Evolutionary conservation across 768 basidiomycete genomes (phyloP), one percentile per base, ranked within the genome.

Genomic region (Boletus barrowsii): DNA sequence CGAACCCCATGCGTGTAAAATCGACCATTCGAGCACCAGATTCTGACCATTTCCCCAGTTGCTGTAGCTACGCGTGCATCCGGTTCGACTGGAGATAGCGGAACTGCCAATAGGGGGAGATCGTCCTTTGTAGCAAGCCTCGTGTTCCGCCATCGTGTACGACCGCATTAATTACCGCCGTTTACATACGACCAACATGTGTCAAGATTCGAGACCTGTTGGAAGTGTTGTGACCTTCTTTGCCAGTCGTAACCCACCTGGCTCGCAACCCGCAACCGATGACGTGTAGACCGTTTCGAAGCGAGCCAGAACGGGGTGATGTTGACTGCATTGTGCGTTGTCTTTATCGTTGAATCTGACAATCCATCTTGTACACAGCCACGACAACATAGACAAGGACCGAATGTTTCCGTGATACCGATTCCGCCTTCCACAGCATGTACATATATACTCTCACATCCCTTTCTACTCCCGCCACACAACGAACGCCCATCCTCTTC

Each of bases 371-470:
- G 29, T 29, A 9, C n/a, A 22, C 20, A 13, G 20, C 20, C 18
- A 41, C 35, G 2, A 5, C 14, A 36, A 36, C 35, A 13, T 36
- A 13, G 35, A 36, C 11, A 36, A 13, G 35, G 35, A 32, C 44
- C 43, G 43, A 45, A 20, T 33, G 30, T 32, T 45, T 45, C 45
- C 45, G 32, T 13, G 32, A 47, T 47, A 7, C 18, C 5, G 11
- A 14, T 48, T 30, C 4, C 61, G 61, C 62, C 26, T 48, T 10
- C 30, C 50, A 65, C 60, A 63, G 54, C 26, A 68, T 58, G 26
- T 51, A 55, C 49, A 26, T 56, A 43, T 56, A 57, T 54, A 29
- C n/a, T 8, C 20, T 6, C 37, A 39, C 45, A 39, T 32, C 29
- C 43, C 42, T 47, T 40, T 37, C 22, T 62, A 49, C 46, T 32